Evolutionary conservation across 352 stramenopile species (phyloP).

Genomic region (Pythium brachiatum): DNA sequence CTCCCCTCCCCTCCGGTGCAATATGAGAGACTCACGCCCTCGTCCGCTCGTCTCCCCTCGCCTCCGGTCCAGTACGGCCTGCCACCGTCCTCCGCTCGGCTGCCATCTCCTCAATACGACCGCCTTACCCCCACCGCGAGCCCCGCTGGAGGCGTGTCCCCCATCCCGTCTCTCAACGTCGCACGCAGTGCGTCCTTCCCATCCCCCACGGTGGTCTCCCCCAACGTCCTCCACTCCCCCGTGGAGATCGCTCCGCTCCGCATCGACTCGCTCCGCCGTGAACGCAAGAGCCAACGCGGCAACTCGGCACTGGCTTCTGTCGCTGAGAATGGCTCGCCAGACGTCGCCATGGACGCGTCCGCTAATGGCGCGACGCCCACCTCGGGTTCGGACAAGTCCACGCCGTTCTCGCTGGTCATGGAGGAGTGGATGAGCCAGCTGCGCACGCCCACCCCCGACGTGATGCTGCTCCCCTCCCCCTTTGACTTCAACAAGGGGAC

Average conservation of each 20-base stretch:
- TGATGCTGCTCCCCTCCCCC: conserved; percentile 74
- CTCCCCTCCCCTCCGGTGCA: conserved; percentile 4
- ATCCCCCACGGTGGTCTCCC: conserved; percentile 13
- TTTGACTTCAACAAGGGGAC: conserved; percentile 79
- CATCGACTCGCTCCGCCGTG: conserved; percentile 14
- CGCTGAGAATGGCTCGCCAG: conserved; percentile 18
- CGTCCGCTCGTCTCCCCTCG: conserved; percentile 8
- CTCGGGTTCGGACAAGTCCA: conserved; percentile 33
- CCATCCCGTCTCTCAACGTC: conserved; percentile 14
- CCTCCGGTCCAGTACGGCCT: conserved; percentile 13
- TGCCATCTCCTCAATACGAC: conserved; percentile 22
- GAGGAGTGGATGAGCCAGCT: conserved; percentile 81
- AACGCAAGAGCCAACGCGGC: not conserved
- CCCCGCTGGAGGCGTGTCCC: conserved; percentile 6
- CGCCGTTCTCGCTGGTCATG: conserved; percentile 68
- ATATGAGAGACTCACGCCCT: conserved; percentile 15
- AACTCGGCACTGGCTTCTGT: conserved; percentile 12
- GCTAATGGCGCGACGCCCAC: conserved; percentile 12
- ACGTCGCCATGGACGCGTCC: conserved; percentile 23
- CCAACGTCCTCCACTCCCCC: conserved; percentile 14
- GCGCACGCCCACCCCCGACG: conserved; percentile 72
- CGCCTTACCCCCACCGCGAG: conserved; percentile 15
- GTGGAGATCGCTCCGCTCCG: conserved; percentile 20
- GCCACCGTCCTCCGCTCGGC: conserved; percentile 3
- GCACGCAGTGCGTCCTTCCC: conserved; percentile 18